Percentiles rank a stretch among this genome's conserved stretches.
Conservation (phyloP, 345 rosid genomes). For the Bruguiera parviflora region DNA sequence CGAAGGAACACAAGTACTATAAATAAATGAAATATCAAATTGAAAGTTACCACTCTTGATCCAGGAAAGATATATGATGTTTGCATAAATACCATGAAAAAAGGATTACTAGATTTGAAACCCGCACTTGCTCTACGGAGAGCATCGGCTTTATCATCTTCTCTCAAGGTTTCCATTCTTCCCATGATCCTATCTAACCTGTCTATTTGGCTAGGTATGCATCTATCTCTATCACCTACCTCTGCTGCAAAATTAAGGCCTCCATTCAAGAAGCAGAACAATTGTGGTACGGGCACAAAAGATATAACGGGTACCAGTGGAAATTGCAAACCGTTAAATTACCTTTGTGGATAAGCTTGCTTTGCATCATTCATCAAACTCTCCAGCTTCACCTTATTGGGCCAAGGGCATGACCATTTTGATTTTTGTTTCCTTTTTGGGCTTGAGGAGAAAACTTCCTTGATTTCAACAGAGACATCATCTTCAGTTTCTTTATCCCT, state of each 20-base stretch:
- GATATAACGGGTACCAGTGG: too few species aligned
- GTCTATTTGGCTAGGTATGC: too few species aligned
- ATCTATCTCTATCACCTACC: too few species aligned
- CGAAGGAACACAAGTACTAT: background rate
- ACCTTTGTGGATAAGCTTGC: background rate
- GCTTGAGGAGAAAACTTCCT: background rate
- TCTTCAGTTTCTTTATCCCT: background rate
- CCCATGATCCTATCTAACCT: too few species aligned
- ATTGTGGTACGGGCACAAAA: too few species aligned
- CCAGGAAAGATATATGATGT: background rate
- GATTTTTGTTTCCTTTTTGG: background rate
- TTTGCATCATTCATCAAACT: background rate
- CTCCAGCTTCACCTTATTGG: conserved; percentile 9
- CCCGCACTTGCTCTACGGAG: background rate
- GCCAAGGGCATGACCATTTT: conserved; percentile 1
- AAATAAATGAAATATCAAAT: background rate
- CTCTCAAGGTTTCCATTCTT: too few species aligned
- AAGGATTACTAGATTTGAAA: conserved; percentile 18
- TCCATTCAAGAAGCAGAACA: too few species aligned
- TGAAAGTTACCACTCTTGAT: conserved; percentile 4
- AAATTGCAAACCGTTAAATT: background rate
- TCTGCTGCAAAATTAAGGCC: too few species aligned
- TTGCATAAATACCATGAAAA: conserved; percentile 12
- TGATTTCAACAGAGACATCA: background rate
- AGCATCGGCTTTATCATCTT: too few species aligned